Evolutionary conservation across 1,139 yeast species (phyloP).

Genomic region (Kodamaea suecica): DNA sequence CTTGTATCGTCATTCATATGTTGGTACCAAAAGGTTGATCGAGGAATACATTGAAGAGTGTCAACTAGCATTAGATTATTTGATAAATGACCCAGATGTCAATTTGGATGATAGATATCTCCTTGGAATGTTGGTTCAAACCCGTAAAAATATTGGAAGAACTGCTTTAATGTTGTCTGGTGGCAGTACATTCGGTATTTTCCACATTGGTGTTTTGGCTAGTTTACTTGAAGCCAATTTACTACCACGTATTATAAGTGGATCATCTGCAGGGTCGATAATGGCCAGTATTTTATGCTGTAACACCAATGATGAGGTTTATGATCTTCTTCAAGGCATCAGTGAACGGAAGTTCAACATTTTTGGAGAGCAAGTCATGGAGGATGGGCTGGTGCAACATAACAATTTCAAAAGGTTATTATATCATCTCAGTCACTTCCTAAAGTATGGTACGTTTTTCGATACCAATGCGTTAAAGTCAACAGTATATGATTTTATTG

Average conservation of each 20-base stretch:
- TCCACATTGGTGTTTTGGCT: constrained; percentile 88
- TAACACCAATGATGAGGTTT: constrained; percentile 72
- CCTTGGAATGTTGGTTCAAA: constrained; percentile 77
- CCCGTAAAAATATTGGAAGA: constrained; percentile 87
- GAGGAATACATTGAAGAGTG: constrained; percentile 85
- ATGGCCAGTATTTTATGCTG: constrained; percentile 87
- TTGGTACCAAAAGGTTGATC: constrained; percentile 81
- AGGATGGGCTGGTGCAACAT: constrained; percentile 20
- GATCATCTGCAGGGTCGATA: constrained; percentile 95
- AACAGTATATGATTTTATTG: constrained; percentile 78
- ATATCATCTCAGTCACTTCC: constrained; percentile 46
- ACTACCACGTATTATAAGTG: constrained; percentile 87
- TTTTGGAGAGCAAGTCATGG: constrained; percentile 39
- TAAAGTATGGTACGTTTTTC: constrained; percentile 84
- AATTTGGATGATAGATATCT: constrained; percentile 65
- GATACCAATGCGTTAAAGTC: constrained; percentile 69
- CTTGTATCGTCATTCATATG: constrained; percentile 71
- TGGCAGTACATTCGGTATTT: constrained; percentile 90
- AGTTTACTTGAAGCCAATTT: constrained; percentile 71
- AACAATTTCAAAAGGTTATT: constrained; percentile 43
- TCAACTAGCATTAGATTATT: constrained; percentile 53
- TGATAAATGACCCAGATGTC: constrained; percentile 38
- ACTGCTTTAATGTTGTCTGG: constrained; percentile 93
- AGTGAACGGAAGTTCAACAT: constrained; percentile 64
- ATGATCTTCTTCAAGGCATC: constrained; percentile 51